Base-by-base conservation (phyloP, 805 yeast species). In the Nakazawaea anatomiae region DNA sequence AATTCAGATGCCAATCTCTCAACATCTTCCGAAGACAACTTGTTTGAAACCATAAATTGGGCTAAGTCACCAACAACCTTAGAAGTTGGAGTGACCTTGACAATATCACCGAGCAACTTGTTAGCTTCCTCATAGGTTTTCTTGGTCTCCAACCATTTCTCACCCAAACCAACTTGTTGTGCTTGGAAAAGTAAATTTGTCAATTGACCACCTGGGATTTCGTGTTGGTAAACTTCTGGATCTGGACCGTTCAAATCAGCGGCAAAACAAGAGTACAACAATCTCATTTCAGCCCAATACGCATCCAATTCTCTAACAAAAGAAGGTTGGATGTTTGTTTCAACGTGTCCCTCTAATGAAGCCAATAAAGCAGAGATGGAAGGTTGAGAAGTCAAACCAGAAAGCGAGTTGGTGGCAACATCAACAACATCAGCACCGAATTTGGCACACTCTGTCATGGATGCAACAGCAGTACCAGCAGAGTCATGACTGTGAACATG, bases 401-500 rank as follows among this genome's bases (percentile, higher is more conserved):
- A 91, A 89, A 94, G 85, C 32, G 97, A 89, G 78, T 94, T 94
- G 53, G 95, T 82, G 6, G 98, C 98, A 62, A 90, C 95, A 69
- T 94, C 99, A 60, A 94, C 98, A 53, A 87, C 95, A 75, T 94
- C 99, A 39, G 98, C 99, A 63, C 99, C 99, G 39, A 97, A 96
- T 60, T 76, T 69, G 18, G 97, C 97, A 68, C 91, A 85, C 4
- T 94, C 96, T 61, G 85, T 85, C 94, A 92, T 91, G 35, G 96
- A 86, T 43, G 97, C 92, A 58, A 94, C 97, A 72, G 96, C 99
- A 51, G 99, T 94, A 75, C 99, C 99, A 38, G 99, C 99, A 56
- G 98, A 91, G 73, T 94, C 99, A 72, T 94, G 99, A 36, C 98
- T 91, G 73, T 94, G 99, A 43, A 94, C 97, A 68, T 94, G 99